Evolutionary conservation across 2,329 filamentous ascomycete genomes (phyloP), one percentile per base, ranked within the genome.

Genomic region (Calonectria pseudoreteaudii): DNA sequence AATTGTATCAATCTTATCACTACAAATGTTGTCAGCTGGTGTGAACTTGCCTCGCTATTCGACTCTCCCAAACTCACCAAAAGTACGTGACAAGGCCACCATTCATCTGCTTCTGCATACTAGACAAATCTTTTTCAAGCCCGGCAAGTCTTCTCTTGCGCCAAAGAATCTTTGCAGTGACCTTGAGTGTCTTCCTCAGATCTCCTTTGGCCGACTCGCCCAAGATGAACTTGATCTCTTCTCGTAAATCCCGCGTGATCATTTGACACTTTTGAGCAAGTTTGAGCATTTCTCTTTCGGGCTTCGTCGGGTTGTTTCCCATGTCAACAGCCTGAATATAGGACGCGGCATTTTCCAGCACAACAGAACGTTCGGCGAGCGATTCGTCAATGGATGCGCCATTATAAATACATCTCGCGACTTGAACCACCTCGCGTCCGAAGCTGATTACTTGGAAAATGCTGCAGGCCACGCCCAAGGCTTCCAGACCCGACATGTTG

Each of bases 391-490:
- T 28, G 6, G 66, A 66, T 18, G 58, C 66, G 34, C 70, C 74
- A 4, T 75, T 62, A 62, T 81, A 81, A 9, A 81, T 56, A 2
- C 53, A 38, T 53, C 73, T 78, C 38, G 65, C 75, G 16, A 80
- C 41, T 2, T 36, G 31, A 18, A 78, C 56, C 1, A 75, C 76
- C 30, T 80, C 76, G 16, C 66, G 73, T 0, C 72, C 79, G 23
- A 77, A 74, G 31, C 68, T 72, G 36, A 81, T 75, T 23, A 79
- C 70, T 31, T 81, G 76, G 44, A 82, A 72, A 16, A 80, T 77
- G 70, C 80, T 79, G 72, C 78, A 78, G 11, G 79, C 78, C 14
- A 81, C 53, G 62, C 78, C 72, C 8, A 81, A 67, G n/a, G 76
- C 77, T 31, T 80, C 77, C 7, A 79, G 26, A 10, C 72, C 75